A percentile compares a stretch with the other conserved stretches of the same genome.
Evolutionary conservation across 306 rosid species (phyloP).

Genomic region (Malus asiatica): DNA sequence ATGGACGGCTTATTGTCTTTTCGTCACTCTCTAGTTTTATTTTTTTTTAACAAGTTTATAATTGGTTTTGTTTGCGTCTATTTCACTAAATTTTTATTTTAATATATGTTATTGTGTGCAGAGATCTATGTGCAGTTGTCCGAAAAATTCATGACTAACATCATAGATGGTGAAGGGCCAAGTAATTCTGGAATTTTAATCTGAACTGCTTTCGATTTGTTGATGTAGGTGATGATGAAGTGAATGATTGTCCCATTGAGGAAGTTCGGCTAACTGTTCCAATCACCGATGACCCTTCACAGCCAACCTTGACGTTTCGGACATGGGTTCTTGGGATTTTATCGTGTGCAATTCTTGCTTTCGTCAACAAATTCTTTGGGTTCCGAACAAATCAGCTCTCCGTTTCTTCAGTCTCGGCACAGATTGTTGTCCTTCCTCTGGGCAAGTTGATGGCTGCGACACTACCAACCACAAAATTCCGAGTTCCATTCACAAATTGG

Average conservation of each 20-base stretch:
- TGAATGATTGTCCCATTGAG: slow-evolving; percentile 69
- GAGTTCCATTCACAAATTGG: slow-evolving; percentile 46
- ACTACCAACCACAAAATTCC: slow-evolving; percentile 29
- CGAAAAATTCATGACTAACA: background rate
- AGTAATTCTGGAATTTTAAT: background rate
- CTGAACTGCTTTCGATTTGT: background rate
- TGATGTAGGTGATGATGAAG: slow-evolving; percentile 30
- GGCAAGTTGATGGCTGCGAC: slow-evolving; percentile 87
- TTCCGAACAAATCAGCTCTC: slow-evolving; percentile 52
- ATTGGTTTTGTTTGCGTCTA: too few species aligned
- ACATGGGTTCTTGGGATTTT: slow-evolving; percentile 71
- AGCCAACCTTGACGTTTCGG: slow-evolving; percentile 63
- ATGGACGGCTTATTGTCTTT: background rate
- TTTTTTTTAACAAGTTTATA: too few species aligned
- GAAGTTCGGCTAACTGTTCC: slow-evolving; percentile 78
- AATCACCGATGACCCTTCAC: slow-evolving; percentile 53
- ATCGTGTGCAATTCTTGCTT: slow-evolving; percentile 61
- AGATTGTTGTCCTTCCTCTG: slow-evolving; percentile 59
- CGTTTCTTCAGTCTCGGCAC: slow-evolving; percentile 57
- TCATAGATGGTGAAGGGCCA: background rate
- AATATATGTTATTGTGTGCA: background rate
- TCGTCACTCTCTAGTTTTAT: too few species aligned
- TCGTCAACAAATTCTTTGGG: slow-evolving; percentile 64
- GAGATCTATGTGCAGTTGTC: background rate
- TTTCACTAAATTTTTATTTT: too few species aligned